Percentiles rank a stretch among this genome's conserved stretches.
phyloP scores from a whole-genome alignment of 1,139 yeast species.

The Kodamaea derodonti region DNA sequence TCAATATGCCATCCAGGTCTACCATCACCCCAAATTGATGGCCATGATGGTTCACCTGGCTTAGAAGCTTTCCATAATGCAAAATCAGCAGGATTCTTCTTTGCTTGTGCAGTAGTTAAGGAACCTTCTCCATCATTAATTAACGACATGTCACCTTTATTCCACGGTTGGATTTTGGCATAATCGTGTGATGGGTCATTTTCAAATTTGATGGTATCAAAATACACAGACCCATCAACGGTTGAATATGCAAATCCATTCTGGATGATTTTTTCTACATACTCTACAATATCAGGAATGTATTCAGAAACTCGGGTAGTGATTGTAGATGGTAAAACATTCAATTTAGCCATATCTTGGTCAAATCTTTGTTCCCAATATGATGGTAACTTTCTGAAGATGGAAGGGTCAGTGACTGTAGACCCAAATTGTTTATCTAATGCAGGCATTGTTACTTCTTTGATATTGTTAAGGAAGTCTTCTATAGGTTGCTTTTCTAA shows the following conservation, averaged over 20 bases:
- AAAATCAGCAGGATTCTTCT: conserved; percentile 78
- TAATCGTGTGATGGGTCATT: conserved; percentile 67
- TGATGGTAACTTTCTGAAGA: conserved; percentile 79
- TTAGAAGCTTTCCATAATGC: conserved; percentile 97
- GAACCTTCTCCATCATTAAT: conserved; percentile 97
- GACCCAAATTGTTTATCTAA: conserved; percentile 73
- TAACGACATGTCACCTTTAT: conserved; percentile 80
- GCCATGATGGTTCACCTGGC: conserved; percentile 97
- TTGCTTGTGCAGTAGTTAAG: conserved; percentile 47
- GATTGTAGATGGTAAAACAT: conserved; percentile 78
- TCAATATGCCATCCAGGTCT: conserved; percentile 99
- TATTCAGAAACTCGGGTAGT: conserved; percentile 97
- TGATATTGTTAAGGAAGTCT: conserved; percentile 46
- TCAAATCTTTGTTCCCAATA: conserved; percentile 86
- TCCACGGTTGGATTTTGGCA: conserved; percentile 98
- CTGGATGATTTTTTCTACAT: conserved; percentile 66
- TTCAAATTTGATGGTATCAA: conserved; percentile 83
- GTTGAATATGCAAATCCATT: conserved; percentile 87
- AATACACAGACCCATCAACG: conserved; percentile 88
- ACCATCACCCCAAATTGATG: conserved; percentile 94
- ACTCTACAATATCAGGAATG: conserved; percentile 83
- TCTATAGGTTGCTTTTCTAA: background rate
- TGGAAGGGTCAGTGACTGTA: conserved; percentile 75
- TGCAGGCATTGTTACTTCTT: conserved; percentile 70
- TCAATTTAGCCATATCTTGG: conserved; percentile 78